Conservation (phyloP, 2,329 filamentous ascomycete genomes). For the Zopfia rhizophila region DNA sequence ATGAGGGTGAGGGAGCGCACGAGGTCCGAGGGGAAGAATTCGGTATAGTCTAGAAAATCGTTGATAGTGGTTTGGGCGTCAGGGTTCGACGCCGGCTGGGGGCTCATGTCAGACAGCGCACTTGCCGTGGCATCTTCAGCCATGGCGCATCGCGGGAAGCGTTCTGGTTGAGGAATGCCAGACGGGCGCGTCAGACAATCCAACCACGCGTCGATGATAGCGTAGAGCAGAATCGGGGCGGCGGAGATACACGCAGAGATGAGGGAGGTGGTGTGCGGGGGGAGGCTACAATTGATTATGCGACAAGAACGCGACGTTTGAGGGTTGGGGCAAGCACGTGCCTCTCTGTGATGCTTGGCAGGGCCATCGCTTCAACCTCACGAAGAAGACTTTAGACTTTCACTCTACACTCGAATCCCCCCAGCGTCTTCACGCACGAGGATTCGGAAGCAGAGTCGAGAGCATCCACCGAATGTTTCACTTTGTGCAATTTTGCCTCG, state of each 20-base stretch:
- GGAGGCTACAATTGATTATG: background rate
- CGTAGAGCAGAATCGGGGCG: slow-evolving; percentile 41
- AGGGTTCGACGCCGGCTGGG: slow-evolving; percentile 65
- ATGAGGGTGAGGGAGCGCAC: slow-evolving; percentile 72
- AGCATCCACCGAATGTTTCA: no score
- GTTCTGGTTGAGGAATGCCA: slow-evolving; percentile 36
- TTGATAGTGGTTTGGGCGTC: slow-evolving; percentile 73
- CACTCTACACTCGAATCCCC: no score
- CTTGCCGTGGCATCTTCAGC: slow-evolving; percentile 39
- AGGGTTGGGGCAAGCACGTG: background rate
- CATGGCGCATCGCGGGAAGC: slow-evolving; percentile 50
- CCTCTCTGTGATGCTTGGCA: no score
- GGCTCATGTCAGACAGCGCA: slow-evolving; percentile 43
- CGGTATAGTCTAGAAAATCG: slow-evolving; percentile 75
- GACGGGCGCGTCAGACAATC: slow-evolving; percentile 51
- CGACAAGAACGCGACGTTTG: background rate
- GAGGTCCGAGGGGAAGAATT: slow-evolving; percentile 73
- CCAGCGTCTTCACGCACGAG: no score
- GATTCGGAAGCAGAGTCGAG: no score
- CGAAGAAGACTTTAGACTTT: no score
- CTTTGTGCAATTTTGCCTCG: no score
- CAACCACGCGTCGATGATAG: slow-evolving; percentile 51
- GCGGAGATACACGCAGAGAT: slow-evolving; percentile 28
- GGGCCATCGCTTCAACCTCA: no score
- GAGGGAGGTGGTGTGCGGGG: slow-evolving; percentile 7